These are phyloP conservation scores for Tarenaya hassleriana DNA, from an alignment of 345 rosid genomes.

Conservation along the genomic window DNA sequence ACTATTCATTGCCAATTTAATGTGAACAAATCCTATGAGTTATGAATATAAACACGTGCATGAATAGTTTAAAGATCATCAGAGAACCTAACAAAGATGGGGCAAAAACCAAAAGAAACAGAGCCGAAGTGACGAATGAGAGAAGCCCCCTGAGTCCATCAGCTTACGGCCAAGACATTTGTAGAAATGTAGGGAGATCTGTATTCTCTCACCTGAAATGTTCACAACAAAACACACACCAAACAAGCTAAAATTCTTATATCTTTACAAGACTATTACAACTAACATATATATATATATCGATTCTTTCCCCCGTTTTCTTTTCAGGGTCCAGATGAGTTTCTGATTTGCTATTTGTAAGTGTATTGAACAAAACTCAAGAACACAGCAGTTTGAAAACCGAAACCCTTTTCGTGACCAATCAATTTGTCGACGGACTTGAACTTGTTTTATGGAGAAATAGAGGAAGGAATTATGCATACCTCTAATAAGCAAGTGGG, in stretches of 20 bases:
- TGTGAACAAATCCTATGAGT: too few relatives aligned
- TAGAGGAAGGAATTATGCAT: background rate
- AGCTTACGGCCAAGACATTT: constrained; percentile 51
- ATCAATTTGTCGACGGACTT: background rate
- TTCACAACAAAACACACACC: constrained; percentile 2
- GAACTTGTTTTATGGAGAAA: background rate
- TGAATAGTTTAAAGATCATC: too few relatives aligned
- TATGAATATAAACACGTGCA: too few relatives aligned
- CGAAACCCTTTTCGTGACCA: background rate
- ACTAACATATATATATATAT: too few relatives aligned
- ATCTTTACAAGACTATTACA: too few relatives aligned
- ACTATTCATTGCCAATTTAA: too few relatives aligned
- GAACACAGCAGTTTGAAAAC: background rate
- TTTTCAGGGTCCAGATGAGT: background rate
- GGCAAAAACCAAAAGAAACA: too few relatives aligned
- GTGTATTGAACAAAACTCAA: too few relatives aligned
- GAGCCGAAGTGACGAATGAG: background rate
- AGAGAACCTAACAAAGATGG: too few relatives aligned
- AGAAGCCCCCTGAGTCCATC: too few relatives aligned
- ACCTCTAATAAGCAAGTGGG: constrained; percentile 84
- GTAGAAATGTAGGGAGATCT: constrained; percentile 69
- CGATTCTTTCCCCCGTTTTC: too few relatives aligned
- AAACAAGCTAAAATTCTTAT: background rate
- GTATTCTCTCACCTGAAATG: constrained; percentile 65
- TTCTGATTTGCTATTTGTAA: too few relatives aligned